Evolutionary conservation across 1,284 basidiomycete genomes (phyloP).

Genomic region (Cryptococcus depauperatus): DNA sequence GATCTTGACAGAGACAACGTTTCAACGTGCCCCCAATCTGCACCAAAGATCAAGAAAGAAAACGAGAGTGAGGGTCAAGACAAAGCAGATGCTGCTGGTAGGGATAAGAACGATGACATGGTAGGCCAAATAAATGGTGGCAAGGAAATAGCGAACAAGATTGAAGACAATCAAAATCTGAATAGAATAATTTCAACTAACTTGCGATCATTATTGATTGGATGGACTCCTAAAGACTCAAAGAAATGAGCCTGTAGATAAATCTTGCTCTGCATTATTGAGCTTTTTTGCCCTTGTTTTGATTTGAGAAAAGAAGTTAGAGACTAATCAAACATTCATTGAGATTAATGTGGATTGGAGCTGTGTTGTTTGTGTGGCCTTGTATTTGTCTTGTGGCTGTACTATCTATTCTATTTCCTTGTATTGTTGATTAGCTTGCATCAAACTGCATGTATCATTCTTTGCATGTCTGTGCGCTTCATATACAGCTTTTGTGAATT

Average conservation of each 20-base stretch:
- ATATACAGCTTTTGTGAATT: too few relatives aligned
- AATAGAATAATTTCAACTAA: conserved; percentile 11
- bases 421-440: too few relatives aligned
- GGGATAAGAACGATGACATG: not conserved
- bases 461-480: too few relatives aligned
- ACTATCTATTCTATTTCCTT: too few relatives aligned
- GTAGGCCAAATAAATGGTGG: not conserved
- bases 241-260: not conserved
- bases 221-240: conserved; percentile 8
- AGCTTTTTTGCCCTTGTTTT: not conserved
- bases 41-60: not conserved
- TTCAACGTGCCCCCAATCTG: not conserved
- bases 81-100: not conserved
- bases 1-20: conserved; percentile 57
- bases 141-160: not conserved
- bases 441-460: too few relatives aligned
- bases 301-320: too few relatives aligned
- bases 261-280: not conserved
- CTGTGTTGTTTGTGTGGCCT: too few relatives aligned
- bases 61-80: not conserved
- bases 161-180: conserved; percentile 7
- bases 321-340: too few relatives aligned
- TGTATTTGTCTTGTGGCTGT: too few relatives aligned
- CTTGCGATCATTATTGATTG: conserved; percentile 14
- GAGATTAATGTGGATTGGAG: too few relatives aligned